Evolutionary conservation across 352 stramenopile genomes (phyloP).

Genomic region (Plasmopara viticola): DNA sequence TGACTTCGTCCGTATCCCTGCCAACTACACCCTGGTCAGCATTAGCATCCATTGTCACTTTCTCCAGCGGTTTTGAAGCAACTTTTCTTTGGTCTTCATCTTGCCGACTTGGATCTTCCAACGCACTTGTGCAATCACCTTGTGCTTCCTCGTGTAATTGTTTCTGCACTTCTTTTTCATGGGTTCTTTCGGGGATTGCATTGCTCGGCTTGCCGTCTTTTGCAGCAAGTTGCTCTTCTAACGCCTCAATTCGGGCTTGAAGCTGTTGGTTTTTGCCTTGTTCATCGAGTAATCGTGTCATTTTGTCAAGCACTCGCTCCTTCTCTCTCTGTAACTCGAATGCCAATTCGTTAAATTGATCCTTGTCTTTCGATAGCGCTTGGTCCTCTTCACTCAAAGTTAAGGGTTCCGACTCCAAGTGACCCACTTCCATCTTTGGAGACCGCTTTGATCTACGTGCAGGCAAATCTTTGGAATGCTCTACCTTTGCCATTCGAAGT

Average conservation of each 20-base stretch:
- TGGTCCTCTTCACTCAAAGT: constrained; percentile 3
- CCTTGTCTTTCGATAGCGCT: constrained; percentile 5
- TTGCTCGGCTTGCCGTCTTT: constrained; percentile 22
- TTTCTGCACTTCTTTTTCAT: constrained; percentile 19
- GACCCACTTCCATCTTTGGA: constrained; percentile 24
- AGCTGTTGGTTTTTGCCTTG: constrained; percentile 59
- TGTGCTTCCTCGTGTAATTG: constrained; percentile 23
- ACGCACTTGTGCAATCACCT: constrained; percentile 12
- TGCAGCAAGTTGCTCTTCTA: constrained; percentile 30
- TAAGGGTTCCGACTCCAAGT: constrained; percentile 17
- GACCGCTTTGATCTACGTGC: constrained; percentile 17
- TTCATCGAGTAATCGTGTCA: constrained; percentile 58
- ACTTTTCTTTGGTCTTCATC: constrained; percentile 35
- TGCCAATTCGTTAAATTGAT: constrained; percentile 24
- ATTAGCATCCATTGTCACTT: neutral
- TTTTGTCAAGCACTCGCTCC: constrained; percentile 60
- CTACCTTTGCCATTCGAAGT: constrained; percentile 2
- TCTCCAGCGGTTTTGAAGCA: constrained; percentile 22
- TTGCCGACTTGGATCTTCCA: constrained; percentile 29
- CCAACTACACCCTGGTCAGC: constrained; percentile 6
- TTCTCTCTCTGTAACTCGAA: constrained; percentile 60
- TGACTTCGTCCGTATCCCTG: constrained; percentile 15
- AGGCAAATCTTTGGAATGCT: constrained; percentile 2
- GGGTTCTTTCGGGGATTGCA: constrained; percentile 11
- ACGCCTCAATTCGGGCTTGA: constrained; percentile 30